Evolutionary conservation across 2,329 filamentous ascomycete species (phyloP), one percentile per base, ranked within the genome.

Genomic region (Magnaporthiopsis rhizophila): DNA sequence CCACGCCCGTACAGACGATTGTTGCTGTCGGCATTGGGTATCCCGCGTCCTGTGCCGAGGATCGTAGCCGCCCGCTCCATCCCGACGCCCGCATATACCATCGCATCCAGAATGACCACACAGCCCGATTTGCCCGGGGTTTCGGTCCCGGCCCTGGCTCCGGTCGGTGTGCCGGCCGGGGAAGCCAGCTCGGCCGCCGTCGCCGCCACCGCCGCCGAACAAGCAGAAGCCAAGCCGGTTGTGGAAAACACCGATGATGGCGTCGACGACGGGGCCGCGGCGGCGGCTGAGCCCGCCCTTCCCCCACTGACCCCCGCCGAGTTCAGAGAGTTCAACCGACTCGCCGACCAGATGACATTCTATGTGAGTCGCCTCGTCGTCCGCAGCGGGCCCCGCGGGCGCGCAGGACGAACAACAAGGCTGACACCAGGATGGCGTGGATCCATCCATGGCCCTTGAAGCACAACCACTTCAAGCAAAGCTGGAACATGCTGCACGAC

Each of bases 391-490:
- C 9, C 4, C 34, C 34, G 32, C 32, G 34, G 34, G 4, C 6
- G 30, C 30, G 30, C 30, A 3, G 6, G 6, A 5, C 30, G 45
- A 21, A 53, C n/a, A 21, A n/a, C 45, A 9, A 11, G 12, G 36
- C 45, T 53, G 45, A 53, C 45, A n/a, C 30, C 30, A 30, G 6
- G 30, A 30, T 21, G n/a, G 18, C 45, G 45, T 53, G 18, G 56
- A 57, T 21, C 4, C n/a, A 24, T 53, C 34, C 34, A 36, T 12
- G 12, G 9, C 21, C 38, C 13, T 38, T 61, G 18, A 68, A 91
- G 87, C 91, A 95, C 77, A 86, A 87, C 69, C 83, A 90, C 77
- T 95, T 95, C 80, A 89, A 90, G 30, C 77, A 81, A 58, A 83
- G 84, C 3, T 97, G 91, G 90, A 89, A 84, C 63, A 75, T 85